Percentiles rank a stretch among this genome's conserved stretches.
Evolutionary conservation across 257 asterid species (phyloP).

Genomic region (Gentiana dahurica): DNA sequence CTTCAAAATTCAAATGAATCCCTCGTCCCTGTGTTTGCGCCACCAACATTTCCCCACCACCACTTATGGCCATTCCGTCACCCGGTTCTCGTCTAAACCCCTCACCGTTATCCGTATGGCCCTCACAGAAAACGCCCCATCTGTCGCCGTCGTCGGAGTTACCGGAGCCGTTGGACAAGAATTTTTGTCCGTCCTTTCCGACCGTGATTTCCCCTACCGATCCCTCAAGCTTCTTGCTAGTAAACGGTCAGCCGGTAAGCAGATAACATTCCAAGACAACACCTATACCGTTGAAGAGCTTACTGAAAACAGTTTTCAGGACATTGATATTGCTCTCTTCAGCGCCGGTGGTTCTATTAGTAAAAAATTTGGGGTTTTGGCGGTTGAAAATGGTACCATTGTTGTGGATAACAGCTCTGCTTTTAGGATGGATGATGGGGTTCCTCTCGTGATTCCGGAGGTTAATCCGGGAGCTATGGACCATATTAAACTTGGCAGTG

Average conservation of each 20-base stretch:
- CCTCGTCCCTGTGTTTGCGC: conserved; percentile 34
- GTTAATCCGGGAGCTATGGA: conserved; percentile 89
- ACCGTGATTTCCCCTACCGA: conserved; percentile 74
- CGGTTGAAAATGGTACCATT: conserved; percentile 58
- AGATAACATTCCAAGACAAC: conserved; percentile 33
- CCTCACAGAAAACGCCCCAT: conserved; percentile 66
- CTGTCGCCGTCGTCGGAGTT: conserved; percentile 83
- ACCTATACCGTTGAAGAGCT: conserved; percentile 50
- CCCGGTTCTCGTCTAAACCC: conserved; percentile 22
- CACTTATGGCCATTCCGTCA: conserved; percentile 8
- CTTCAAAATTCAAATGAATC: conserved; percentile 32
- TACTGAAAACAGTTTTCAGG: conserved; percentile 52
- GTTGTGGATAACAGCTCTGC: conserved; percentile 99
- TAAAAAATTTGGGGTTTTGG: conserved; percentile 75
- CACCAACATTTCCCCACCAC: conserved; percentile 21
- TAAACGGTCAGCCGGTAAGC: conserved; percentile 70
- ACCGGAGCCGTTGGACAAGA: conserved; percentile 97
- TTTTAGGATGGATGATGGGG: conserved; percentile 79
- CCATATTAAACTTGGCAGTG: conserved; percentile 51
- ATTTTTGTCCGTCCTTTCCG: conserved; percentile 78
- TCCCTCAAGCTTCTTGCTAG: conserved; percentile 82
- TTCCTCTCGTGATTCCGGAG: conserved; percentile 87
- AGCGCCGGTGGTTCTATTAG: conserved; percentile 94
- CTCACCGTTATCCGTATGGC: conserved; percentile 49
- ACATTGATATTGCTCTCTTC: conserved; percentile 70